Conservation (phyloP, 2,329 filamentous ascomycete species). For the Ophiostoma sp. region DNA sequence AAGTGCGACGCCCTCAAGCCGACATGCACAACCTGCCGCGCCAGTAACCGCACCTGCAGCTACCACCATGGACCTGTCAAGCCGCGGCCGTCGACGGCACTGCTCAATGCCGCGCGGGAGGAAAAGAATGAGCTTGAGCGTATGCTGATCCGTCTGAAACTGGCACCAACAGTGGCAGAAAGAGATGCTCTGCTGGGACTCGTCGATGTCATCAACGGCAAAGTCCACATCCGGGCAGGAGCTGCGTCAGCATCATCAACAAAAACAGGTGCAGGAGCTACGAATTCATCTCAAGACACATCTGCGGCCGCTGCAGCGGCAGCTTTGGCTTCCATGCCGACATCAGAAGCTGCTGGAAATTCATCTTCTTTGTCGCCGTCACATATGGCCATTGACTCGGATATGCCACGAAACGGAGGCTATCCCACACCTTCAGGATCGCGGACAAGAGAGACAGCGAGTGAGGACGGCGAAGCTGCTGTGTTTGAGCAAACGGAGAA, state of each 20-base stretch:
- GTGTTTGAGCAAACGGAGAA: neutral
- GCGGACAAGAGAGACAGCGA: neutral
- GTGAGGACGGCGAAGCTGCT: neutral
- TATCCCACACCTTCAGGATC: conserved; percentile 14
- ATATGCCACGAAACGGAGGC: neutral
- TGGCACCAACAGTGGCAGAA: neutral
- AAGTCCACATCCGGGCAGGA: conserved; percentile 3
- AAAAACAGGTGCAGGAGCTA: neutral
- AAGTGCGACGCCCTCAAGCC: conserved; percentile 24
- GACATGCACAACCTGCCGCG: conserved; percentile 20
- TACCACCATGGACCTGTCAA: conserved; percentile 21
- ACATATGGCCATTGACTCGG: neutral
- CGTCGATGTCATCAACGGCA: conserved; percentile 15
- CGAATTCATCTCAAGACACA: neutral
- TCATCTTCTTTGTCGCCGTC: neutral
- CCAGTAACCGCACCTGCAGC: conserved; percentile 24
- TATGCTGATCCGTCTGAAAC: conserved; percentile 20
- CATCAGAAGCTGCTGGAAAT: neutral
- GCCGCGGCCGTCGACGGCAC: conserved; percentile 24
- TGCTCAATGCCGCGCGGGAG: conserved; percentile 22
- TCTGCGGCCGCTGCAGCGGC: neutral
- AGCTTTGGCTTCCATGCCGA: neutral
- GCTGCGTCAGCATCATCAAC: neutral
- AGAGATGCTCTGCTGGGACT: conserved; percentile 8
- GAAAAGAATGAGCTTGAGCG: conserved; percentile 21